Evolutionary conservation across 257 asterid genomes (phyloP).

Genomic region (Ligustrum vulgare): DNA sequence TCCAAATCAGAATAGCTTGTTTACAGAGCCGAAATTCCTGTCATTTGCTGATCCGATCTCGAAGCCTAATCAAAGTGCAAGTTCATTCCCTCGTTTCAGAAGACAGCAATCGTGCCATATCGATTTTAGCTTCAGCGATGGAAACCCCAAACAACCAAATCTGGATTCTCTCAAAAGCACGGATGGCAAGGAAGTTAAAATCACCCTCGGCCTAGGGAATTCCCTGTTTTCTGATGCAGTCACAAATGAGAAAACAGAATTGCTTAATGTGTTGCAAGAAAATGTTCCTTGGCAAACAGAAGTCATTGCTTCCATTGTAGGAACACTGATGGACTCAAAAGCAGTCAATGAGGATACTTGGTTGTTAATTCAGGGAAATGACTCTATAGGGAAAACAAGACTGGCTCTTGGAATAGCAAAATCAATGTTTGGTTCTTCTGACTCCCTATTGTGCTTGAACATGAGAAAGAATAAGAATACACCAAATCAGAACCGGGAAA

Average conservation of each 20-base stretch:
- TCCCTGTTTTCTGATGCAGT: slow-evolving; percentile 31
- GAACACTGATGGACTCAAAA: slow-evolving; percentile 35
- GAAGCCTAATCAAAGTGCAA: slow-evolving; percentile 37
- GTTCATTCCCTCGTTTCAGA: slow-evolving; percentile 63
- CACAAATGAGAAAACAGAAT: slow-evolving; percentile 6
- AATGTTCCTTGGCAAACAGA: slow-evolving; percentile 79
- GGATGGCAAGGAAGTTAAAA: slow-evolving; percentile 63
- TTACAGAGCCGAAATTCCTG: slow-evolving; percentile 48
- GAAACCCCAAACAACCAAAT: slow-evolving; percentile 37
- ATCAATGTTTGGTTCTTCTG: slow-evolving; percentile 57
- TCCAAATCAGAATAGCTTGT: slow-evolving; percentile 38
- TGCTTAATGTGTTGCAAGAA: slow-evolving; percentile 39
- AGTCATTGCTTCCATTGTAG: slow-evolving; percentile 40
- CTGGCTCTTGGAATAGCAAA: slow-evolving; percentile 59
- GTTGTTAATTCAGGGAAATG: slow-evolving; percentile 69
- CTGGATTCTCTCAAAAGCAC: slow-evolving; percentile 54
- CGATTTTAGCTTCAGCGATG: slow-evolving; percentile 63
- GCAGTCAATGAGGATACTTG: slow-evolving; percentile 33
- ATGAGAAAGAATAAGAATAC: slow-evolving; percentile 33
- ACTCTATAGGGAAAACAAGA: slow-evolving; percentile 51
- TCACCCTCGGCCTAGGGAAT: slow-evolving; percentile 70
- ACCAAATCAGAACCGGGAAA: slow-evolving; percentile 22
- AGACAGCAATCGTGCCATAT: slow-evolving; percentile 77
- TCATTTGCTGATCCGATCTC: slow-evolving; percentile 40
- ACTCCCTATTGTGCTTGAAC: slow-evolving; percentile 43